Conservation (phyloP, 2,329 filamentous ascomycete genomes). For the Pestalotiopsis sp. region DNA sequence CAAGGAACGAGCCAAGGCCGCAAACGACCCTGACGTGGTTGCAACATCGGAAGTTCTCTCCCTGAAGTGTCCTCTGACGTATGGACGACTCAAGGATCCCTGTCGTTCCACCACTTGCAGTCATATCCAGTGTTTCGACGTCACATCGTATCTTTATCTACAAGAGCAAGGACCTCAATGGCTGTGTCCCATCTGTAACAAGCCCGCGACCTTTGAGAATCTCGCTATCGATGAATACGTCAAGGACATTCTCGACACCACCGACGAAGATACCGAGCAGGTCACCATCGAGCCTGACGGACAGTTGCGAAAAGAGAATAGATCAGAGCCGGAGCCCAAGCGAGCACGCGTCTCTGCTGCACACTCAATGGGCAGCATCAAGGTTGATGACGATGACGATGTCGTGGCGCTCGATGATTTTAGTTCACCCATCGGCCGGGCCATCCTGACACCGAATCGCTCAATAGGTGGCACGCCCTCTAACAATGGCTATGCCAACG, state of each 20-base stretch:
- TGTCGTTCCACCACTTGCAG: conserved; percentile 79
- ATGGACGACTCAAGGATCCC: conserved; percentile 77
- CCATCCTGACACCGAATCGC: conserved; percentile 39
- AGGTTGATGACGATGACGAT: conserved; percentile 51
- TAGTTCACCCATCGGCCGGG: conserved; percentile 35
- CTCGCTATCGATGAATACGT: conserved; percentile 90
- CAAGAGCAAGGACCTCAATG: conserved; percentile 97
- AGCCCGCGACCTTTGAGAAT: conserved; percentile 76
- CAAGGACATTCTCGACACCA: conserved; percentile 79
- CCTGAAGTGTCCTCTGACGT: conserved; percentile 89
- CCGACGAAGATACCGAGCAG: conserved; percentile 72
- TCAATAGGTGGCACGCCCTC: conserved; percentile 24
- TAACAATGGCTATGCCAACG: conserved; percentile 1
- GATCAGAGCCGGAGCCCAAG: conserved; percentile 33
- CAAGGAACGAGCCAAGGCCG: conserved; percentile 79
- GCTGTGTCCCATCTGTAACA: conserved; percentile 94
- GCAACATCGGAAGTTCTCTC: conserved; percentile 88
- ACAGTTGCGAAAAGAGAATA: conserved; percentile 61
- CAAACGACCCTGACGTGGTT: conserved; percentile 85
- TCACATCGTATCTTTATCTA: conserved; percentile 85
- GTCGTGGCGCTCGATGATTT: conserved; percentile 50
- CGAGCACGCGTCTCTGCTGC: conserved; percentile 25
- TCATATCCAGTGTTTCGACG: conserved; percentile 96
- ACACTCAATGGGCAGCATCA: conserved; percentile 27
- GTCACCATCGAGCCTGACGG: conserved; percentile 90